Base-by-base conservation (phyloP, 768 basidiomycete genomes). In the Boletus rubropictus region DNA sequence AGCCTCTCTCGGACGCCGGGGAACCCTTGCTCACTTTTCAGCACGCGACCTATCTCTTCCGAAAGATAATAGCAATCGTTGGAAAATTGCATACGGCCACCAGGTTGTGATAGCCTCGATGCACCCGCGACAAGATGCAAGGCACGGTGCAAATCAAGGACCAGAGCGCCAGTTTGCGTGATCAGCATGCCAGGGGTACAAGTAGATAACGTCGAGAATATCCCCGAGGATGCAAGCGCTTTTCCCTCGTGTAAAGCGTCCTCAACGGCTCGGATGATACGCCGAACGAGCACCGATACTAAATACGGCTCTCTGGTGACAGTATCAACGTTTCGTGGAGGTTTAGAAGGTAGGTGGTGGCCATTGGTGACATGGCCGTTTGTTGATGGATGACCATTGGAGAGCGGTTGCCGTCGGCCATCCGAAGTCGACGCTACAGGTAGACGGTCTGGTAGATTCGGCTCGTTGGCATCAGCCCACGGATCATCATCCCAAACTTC, bases 61-160 rank as follows among this genome's bases (percentile, higher is more conserved):
- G 72, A 73, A 22, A 94, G 73, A 61, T 84, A 89, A 18, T 77
- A 56, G 54, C 83, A 89, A 52, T 94, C 86, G 61, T 96, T 96
- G 15, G 88, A 82, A 61, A 86, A 86, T 40, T 80, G 78, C 76
- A 95, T 82, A 1, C 76, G 71, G 22, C 72, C 66, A 17, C 78
- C 79, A 9, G 82, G 69, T 0, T 74, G 69, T 31, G 72, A 63
- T 25, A 87, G 64, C 37, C 72, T 68, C 31, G 69, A 56, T 1
- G 70, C 64, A 49, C 80, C 80, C 28, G 73, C 73, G 31, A 86
- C 73, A 11, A 89, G 89, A 60, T 87, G 81, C 21, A 96, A 62
- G 1, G 89, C 88, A 36, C 86, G 77, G 66, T 82, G 87, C 8
- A 96, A 69, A 44, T 94, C 91, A 45, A 95, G 71, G 2, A 82